Evolutionary conservation across 2,329 filamentous ascomycete species (phyloP), one percentile per base, ranked within the genome.

Genomic region (Plectosphaerella plurivora): DNA sequence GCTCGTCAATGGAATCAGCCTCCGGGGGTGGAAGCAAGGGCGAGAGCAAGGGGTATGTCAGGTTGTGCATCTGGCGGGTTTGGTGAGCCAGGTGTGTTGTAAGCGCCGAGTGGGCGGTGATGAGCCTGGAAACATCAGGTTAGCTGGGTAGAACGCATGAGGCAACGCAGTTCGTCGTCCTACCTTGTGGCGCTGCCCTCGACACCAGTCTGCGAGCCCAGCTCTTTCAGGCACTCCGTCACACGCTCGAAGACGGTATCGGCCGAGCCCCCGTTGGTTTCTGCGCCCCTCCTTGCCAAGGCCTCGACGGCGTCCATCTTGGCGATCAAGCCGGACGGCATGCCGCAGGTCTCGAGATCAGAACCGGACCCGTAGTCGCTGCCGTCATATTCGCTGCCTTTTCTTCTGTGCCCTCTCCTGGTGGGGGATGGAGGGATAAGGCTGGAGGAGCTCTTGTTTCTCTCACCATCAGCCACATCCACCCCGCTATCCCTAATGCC

Each of bases 51-150:
- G 77, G 82, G 59, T 88, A 89, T 2, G 86, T 82, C 35, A 93
- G 76, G 53, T 84, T 87, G 60, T 91, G 88, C 10, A 94, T 74
- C 56, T 86, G 83, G 51, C 88, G 86, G 48, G 87, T 86, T 70
- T 93, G 88, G 67, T 91, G 85, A 14, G 79, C 77, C 45, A 93
- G 74, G 63, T 94, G 87, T 18, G 87, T 87, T 46, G 88, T 85
- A 47, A 91, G 73, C 14, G 88, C 87, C 25, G 86, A 83, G 66
- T 91, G 87, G 35, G 88, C 85, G 44, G 87, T 91, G 65, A 89
- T 88, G 57, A 91, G 73, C 63, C 87, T 91, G 61, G 37, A 33
- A 6, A 36, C 10, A 37, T 37, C 44, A 48, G 28, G 24, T 54
- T 33, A 52, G 42, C 15, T 11, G 28, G 28, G 28, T 33, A 9